Base-by-base conservation (phyloP, 192 early-diverging fungal species). In the Dispira simplex region DNA sequence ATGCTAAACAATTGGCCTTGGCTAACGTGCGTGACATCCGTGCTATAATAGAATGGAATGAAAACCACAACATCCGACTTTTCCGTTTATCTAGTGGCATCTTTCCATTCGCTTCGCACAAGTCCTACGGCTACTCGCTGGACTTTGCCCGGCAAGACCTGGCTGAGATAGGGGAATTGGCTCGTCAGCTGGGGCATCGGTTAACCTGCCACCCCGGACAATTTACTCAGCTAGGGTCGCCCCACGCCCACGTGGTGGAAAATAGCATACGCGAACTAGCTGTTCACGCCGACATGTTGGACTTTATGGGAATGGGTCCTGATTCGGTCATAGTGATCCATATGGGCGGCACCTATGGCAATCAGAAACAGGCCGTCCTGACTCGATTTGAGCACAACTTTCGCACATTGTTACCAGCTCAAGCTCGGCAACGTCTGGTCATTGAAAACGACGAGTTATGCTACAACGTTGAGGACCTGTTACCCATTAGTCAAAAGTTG, bases 201-300 rank as follows among this genome's bases (percentile, higher is more conserved):
- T 51, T 79, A 68, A 79, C 78, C 9, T 71, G 63, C 62, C 78
- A 79, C 67, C 78, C 78, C 26, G 78, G 78, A 8, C 78, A 79
- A 62, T 79, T 67, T 57, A 73, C 64, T 21, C 77, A 77, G 53
- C 44, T 79, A 46, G 75, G 66, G 32, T 70, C 68, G 39, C 72
- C 73, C 44, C 64, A 66, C 11, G 45, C 39, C 27, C 62, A 63
- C 11, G 75, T 79, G 4, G 67, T 79, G 44, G n/a, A 49, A 10
- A 46, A 62, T 43, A 74, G 69, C 11, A 68, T 77, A 18, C 63
- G 21, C 10, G 77, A 79, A 48, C 70, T 79, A 27, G 25, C 65
- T 27, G 67, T 71, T 63, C 77, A 79, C 64, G 67, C 66, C 11
- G 47, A 65, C n/a, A 77, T 79, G 56, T 49, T 79, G 55, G 70